Base-by-base conservation (phyloP, 2,329 filamentous ascomycete genomes). In the Fusarium fracticaudum region DNA sequence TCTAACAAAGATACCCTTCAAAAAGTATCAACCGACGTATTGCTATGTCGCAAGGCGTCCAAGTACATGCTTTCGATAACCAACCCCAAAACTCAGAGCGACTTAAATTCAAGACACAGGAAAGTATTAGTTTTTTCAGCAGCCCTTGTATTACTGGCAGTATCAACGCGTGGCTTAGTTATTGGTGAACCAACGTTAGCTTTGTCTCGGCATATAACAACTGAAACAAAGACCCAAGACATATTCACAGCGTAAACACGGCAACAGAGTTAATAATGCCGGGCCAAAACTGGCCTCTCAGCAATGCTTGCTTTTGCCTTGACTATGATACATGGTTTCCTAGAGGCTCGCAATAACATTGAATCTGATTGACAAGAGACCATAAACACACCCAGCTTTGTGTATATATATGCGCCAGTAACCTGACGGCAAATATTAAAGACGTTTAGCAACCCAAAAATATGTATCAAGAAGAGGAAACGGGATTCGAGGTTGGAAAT, bases 271-370 rank as follows among this genome's bases (percentile, higher is more conserved):
- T 29, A 64, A 71, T 64, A 71, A 58, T 66, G 80, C 77, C 73
- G 78, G 79, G 76, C 83, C 83, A 84, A 84, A 83, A 84, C 79
- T 84, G 81, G 79, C 72, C 80, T 83, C 81, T 72, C 58, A 76
- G 81, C 78, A 80, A 79, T 80, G 77, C 68, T 80, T 79, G 75
- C 74, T 79, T 68, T 68, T 71, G 77, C 72, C 75, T 69, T 76
- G 65, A 71, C 74, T 78, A 79, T 76, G 33, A 64, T 78, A 75
- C 67, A 78, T 60, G 64, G 72, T 72, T 73, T 41, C 55, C 72
- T 35, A 41, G 26, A 77, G 73, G 75, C 78, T 79, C 71, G 75
- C 77, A 73, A 55, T 69, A 75, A 73, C 76, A 78, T 60, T 73
- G 72, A 62, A 64, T 22, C 51, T 60, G 47, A 48, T 79, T 80